phyloP scores from a whole-genome alignment of 1,284 basidiomycete species.

The Ustilago sp. region DNA sequence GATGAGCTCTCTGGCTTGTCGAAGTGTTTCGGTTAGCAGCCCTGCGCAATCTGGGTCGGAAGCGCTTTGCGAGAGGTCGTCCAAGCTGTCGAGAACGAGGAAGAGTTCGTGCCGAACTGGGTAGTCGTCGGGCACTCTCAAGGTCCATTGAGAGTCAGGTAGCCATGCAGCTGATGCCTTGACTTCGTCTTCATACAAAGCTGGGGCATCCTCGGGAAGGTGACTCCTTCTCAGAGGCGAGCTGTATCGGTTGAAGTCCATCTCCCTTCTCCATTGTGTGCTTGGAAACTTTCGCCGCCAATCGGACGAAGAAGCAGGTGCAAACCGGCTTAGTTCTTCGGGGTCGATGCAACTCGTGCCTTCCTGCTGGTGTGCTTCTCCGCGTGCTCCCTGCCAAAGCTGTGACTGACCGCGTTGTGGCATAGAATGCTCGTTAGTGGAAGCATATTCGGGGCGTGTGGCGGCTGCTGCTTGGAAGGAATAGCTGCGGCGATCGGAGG shows the following conservation, averaged over 20 bases:
- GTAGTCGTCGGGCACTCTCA: conserved; percentile 30
- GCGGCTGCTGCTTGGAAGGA: conserved; percentile 17
- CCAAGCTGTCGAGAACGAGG: conserved; percentile 41
- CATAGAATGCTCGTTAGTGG: neutral
- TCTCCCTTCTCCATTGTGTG: conserved; percentile 37
- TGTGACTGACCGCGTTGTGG: neutral
- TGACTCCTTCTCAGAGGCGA: conserved; percentile 21
- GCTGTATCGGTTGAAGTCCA: conserved; percentile 41
- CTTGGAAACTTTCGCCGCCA: conserved; percentile 33
- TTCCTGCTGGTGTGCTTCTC: neutral
- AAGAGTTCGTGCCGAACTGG: conserved; percentile 29
- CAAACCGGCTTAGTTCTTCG: neutral
- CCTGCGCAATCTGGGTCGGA: conserved; percentile 23
- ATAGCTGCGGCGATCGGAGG: conserved; percentile 8
- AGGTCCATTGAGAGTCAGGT: conserved; percentile 22
- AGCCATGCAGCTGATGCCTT: conserved; percentile 30
- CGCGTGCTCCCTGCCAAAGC: conserved; percentile 6
- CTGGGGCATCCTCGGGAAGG: conserved; percentile 34
- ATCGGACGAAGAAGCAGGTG: conserved; percentile 8
- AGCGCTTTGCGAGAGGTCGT: conserved; percentile 23
- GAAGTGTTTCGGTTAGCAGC: conserved; percentile 21
- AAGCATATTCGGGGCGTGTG: neutral
- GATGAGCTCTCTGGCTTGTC: conserved; percentile 27
- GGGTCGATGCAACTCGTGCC: neutral
- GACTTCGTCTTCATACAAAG: conserved; percentile 43